Evolutionary conservation across 177 flowering plant genomes (phyloP).

Genomic region (Telopea speciosissima): DNA sequence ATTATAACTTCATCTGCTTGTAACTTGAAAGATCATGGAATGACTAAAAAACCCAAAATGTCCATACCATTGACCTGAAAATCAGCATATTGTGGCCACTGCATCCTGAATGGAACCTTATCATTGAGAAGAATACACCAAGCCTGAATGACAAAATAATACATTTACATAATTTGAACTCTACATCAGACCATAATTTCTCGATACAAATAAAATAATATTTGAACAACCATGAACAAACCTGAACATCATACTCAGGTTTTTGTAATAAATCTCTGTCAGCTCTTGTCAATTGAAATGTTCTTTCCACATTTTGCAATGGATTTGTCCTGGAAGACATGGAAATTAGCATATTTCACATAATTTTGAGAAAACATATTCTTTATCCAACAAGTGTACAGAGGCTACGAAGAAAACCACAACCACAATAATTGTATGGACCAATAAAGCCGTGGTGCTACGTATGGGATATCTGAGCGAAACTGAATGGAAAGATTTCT

Average conservation of each 20-base stretch:
- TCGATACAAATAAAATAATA: neutral
- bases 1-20: neutral
- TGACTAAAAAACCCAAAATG: neutral
- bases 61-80: constrained; percentile 82
- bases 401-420: neutral
- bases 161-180: neutral
- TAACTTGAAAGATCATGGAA: neutral
- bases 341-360: neutral
- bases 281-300: constrained; percentile 71
- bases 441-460: neutral
- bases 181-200: neutral
- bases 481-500: too few relatives aligned
- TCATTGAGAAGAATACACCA: constrained; percentile 99
- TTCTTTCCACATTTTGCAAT: constrained; percentile 61
- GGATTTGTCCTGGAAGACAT: constrained; percentile 64
- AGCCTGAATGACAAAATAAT: constrained; percentile 39
- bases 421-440: too few relatives aligned
- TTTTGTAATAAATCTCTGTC: constrained; percentile 66
- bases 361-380: neutral
- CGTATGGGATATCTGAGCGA: neutral
- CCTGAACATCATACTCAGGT: constrained; percentile 65
- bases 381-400: neutral
- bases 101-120: constrained; percentile 87
- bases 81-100: constrained; percentile 92
- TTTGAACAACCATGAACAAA: neutral